Conservation (phyloP, 2,329 filamentous ascomycete genomes). For the Cercospora sp. region DNA sequence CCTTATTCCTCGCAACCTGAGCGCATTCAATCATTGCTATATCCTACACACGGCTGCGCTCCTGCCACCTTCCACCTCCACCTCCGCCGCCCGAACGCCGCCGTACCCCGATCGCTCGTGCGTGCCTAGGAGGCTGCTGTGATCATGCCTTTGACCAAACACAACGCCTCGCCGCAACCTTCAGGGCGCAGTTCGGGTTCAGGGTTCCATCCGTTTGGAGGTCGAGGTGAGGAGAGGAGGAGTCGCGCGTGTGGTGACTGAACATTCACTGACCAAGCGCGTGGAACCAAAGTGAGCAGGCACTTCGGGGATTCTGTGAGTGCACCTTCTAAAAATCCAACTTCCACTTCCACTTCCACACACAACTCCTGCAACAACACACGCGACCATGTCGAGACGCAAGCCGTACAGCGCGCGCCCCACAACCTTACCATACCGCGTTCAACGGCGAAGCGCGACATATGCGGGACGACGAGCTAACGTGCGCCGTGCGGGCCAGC, state of each 20-base stretch:
- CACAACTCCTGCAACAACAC: not conserved
- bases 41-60: not conserved
- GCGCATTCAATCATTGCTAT: not conserved
- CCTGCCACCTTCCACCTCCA: not conserved
- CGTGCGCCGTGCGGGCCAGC: not conserved
- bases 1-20: not conserved
- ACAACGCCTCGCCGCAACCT: constrained; percentile 15
- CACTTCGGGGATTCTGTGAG: constrained; percentile 55
- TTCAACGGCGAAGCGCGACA: not conserved
- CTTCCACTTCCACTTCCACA: constrained; percentile 1
- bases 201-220: constrained; percentile 57
- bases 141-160: constrained; percentile 19
- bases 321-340: constrained; percentile 9
- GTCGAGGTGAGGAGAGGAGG: constrained; percentile 35
- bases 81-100: not conserved
- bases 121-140: not conserved
- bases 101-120: not conserved
- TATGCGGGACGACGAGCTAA: constrained; percentile 7
- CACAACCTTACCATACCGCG: not conserved
- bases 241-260: not conserved
- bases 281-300: constrained; percentile 42
- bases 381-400: constrained; percentile 11
- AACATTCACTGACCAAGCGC: not conserved
- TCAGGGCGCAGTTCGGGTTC: constrained; percentile 29
- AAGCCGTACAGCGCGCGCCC: not conserved